phyloP scores from a whole-genome alignment of 2,329 filamentous ascomycete genomes.

The Beauveria caledonica region DNA sequence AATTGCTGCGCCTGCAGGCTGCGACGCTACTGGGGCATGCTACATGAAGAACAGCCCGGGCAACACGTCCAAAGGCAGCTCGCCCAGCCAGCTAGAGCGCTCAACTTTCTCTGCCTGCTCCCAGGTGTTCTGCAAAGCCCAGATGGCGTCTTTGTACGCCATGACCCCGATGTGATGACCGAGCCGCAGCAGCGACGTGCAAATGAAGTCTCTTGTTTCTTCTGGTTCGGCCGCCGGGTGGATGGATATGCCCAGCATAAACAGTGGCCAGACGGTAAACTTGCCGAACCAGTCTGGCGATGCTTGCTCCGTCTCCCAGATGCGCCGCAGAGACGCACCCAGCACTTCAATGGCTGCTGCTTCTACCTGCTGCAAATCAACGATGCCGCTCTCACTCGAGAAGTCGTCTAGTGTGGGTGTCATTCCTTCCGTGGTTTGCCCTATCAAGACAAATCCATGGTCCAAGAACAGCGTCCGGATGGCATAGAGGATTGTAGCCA shows the following conservation, averaged over 20 bases:
- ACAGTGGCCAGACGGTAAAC: conserved; percentile 11
- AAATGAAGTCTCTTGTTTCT: neutral
- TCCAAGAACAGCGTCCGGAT: conserved; percentile 13
- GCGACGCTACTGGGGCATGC: neutral
- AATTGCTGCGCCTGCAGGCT: neutral
- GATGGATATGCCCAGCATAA: conserved; percentile 9
- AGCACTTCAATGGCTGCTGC: neutral
- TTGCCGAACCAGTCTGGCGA: conserved; percentile 10
- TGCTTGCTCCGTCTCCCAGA: conserved; percentile 6
- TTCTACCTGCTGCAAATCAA: neutral
- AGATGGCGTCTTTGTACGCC: conserved; percentile 4
- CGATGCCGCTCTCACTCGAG: neutral
- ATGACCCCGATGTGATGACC: conserved; percentile 6
- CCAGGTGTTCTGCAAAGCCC: conserved; percentile 6
- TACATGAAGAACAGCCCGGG: conserved; percentile 8
- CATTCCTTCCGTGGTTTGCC: too few relatives aligned
- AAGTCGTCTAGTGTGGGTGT: too few relatives aligned
- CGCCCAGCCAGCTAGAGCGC: neutral
- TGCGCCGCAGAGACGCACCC: neutral
- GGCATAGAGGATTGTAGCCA: conserved; percentile 8
- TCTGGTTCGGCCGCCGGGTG: neutral
- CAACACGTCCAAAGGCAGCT: conserved; percentile 4
- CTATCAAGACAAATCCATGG: neutral
- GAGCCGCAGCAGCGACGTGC: conserved; percentile 2
- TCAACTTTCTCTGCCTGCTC: neutral